phyloP scores from a whole-genome alignment of 2,329 filamentous ascomycete species.

The Pestalotiopsis fici region DNA sequence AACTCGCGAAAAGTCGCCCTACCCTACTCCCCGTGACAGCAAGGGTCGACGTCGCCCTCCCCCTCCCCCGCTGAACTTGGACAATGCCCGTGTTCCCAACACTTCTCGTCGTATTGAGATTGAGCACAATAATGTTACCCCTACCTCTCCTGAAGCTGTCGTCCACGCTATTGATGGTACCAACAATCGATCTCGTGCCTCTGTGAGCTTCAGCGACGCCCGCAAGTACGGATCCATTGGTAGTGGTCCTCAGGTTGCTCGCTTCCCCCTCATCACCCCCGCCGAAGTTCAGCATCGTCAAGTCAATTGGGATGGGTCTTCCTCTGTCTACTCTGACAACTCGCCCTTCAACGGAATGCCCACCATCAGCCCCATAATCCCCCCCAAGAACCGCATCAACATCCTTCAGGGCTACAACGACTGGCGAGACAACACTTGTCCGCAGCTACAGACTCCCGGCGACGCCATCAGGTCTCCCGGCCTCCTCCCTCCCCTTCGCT shows the following conservation, averaged over 20 bases:
- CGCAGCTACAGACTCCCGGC: neutral
- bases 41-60: slow-evolving; percentile 9
- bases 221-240: slow-evolving; percentile 12
- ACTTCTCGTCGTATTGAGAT: neutral
- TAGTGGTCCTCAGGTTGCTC: slow-evolving; percentile 15
- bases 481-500: neutral
- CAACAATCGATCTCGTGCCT: neutral
- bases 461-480: neutral
- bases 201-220: slow-evolving; percentile 14
- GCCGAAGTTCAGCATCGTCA: slow-evolving; percentile 2
- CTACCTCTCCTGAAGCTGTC: neutral
- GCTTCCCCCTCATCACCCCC: slow-evolving; percentile 15
- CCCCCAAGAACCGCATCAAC: slow-evolving; percentile 10
- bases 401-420: slow-evolving; percentile 21
- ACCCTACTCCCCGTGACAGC: neutral
- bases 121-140: neutral
- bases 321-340: slow-evolving; percentile 19
- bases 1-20: slow-evolving; percentile 2
- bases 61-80: slow-evolving; percentile 1
- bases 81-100: neutral
- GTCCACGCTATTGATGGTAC: slow-evolving; percentile 15
- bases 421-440: slow-evolving; percentile 14
- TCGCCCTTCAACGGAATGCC: slow-evolving; percentile 17
- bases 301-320: slow-evolving; percentile 9
- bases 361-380: slow-evolving; percentile 18